A percentile compares a stretch with the other conserved stretches of the same genome.
Conservation (phyloP, 768 basidiomycete genomes). For the Kwoniella dendrophila region DNA sequence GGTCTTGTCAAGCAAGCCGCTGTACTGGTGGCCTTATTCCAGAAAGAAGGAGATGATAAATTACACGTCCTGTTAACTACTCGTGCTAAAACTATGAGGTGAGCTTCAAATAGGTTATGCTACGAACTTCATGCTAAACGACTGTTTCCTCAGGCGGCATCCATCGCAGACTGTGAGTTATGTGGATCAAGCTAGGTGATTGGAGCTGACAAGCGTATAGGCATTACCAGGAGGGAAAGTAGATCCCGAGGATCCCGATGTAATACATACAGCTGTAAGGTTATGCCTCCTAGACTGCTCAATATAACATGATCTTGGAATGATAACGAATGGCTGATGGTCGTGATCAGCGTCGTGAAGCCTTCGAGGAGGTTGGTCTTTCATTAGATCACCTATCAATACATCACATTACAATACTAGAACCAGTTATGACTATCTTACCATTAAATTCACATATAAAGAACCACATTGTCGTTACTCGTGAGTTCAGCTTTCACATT, state of each 20-base stretch:
- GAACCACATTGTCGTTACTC: slow-evolving; percentile 66
- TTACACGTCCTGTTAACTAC: slow-evolving; percentile 82
- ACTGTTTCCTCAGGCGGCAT: slow-evolving; percentile 33
- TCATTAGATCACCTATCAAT: slow-evolving; percentile 62
- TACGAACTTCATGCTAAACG: neutral
- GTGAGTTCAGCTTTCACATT: slow-evolving; percentile 25
- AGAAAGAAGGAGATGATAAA: slow-evolving; percentile 62
- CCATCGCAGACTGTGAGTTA: slow-evolving; percentile 42
- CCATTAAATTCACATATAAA: slow-evolving; percentile 42
- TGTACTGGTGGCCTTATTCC: slow-evolving; percentile 77
- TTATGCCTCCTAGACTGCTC: slow-evolving; percentile 8
- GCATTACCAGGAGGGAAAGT: slow-evolving; percentile 80
- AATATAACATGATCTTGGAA: neutral
- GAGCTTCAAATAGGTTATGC: neutral
- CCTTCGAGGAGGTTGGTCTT: slow-evolving; percentile 78
- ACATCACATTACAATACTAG: slow-evolving; percentile 65
- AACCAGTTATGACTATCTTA: slow-evolving; percentile 59
- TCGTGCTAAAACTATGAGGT: slow-evolving; percentile 63
- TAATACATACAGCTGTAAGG: slow-evolving; percentile 75
- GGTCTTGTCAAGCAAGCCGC: slow-evolving; percentile 65
- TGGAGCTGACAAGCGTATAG: slow-evolving; percentile 22
- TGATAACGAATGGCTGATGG: neutral
- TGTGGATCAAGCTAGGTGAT: neutral
- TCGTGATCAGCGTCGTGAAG: slow-evolving; percentile 70
- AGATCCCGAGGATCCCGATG: slow-evolving; percentile 67